Evolutionary conservation across 805 yeast genomes (phyloP), one percentile per base, ranked within the genome.

Genomic region (Isabelozyma gotoi): DNA sequence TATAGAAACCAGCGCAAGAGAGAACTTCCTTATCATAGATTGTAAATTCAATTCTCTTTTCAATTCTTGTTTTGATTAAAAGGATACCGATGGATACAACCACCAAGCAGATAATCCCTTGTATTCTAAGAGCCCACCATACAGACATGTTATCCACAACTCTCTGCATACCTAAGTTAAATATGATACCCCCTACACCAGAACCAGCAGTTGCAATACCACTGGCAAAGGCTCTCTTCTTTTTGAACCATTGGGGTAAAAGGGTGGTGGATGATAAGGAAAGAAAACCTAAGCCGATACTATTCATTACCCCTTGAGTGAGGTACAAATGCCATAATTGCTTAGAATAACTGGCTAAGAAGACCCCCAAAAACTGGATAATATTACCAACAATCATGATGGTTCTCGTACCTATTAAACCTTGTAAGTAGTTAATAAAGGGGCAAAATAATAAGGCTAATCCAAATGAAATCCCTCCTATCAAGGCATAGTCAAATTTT

Each of bases 161-260:
- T 33, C 62, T 57, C 49, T 73, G 70, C 65, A 74, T 59, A 4
- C 71, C 76, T 51, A 73, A 59, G 39, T 64, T 67, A 53, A 68
- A 75, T 18, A 70, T 42, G 12, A 76, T 53, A 14, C 80, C 80
- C 11, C 80, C 80, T 14, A 64, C 49, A 11, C 79, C 80, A 5
- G 74, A 65, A 1, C 79, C 80, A 4, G 73, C 61, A 2, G 73
- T 67, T 5, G 67, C 55, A 4, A 76, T 17, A 1, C 76, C 74
- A 42, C 62, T 48, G 0, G 77, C 77, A 7, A 68, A 51, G 34
- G 80, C 81, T 48, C 88, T 67, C 45, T 65, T 81, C 46, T 77
- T 81, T 21, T 75, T 55, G 54, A 83, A 82, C 86, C 88, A 84
- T 42, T 78, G 83, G 0, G 87, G 86, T 19, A 84, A 56, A 10